phyloP scores from a whole-genome alignment of 768 basidiomycete species.

The Baorangia bicolor region DNA sequence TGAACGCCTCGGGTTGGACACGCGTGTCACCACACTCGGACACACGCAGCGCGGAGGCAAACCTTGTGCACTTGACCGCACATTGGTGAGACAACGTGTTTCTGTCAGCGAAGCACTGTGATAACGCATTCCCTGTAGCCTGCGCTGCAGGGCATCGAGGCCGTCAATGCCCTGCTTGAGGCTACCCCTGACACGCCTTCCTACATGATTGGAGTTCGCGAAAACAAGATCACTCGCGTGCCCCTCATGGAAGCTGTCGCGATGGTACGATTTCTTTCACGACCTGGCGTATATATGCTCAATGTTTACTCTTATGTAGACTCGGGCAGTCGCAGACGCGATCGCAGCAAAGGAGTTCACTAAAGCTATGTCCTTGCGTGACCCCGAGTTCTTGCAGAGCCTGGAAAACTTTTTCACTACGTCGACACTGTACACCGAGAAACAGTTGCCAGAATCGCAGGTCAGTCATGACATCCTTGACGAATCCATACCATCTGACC shows the following conservation, averaged over 20 bases:
- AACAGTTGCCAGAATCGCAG: conserved; percentile 50
- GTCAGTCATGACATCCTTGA: conserved; percentile 26
- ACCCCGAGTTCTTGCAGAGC: conserved; percentile 87
- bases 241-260: conserved; percentile 92
- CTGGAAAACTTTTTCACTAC: conserved; percentile 82
- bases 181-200: conserved; percentile 89
- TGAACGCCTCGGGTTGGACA: conserved; percentile 87
- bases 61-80: conserved; percentile 91
- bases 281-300: not conserved
- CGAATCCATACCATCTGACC: conserved; percentile 8
- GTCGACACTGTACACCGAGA: conserved; percentile 56
- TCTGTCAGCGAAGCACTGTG: not conserved
- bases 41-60: conserved; percentile 95
- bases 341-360: conserved; percentile 82
- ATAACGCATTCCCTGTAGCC: conserved; percentile 51
- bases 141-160: conserved; percentile 94
- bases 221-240: conserved; percentile 93
- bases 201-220: conserved; percentile 94
- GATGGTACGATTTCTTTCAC: conserved; percentile 48
- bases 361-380: conserved; percentile 84
- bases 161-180: conserved; percentile 83
- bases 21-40: conserved; percentile 93
- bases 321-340: conserved; percentile 79
- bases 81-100: conserved; percentile 58
- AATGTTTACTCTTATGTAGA: conserved; percentile 45